phyloP scores from a whole-genome alignment of 2,329 filamentous ascomycete genomes.

The Botrytis sinoallii region DNA sequence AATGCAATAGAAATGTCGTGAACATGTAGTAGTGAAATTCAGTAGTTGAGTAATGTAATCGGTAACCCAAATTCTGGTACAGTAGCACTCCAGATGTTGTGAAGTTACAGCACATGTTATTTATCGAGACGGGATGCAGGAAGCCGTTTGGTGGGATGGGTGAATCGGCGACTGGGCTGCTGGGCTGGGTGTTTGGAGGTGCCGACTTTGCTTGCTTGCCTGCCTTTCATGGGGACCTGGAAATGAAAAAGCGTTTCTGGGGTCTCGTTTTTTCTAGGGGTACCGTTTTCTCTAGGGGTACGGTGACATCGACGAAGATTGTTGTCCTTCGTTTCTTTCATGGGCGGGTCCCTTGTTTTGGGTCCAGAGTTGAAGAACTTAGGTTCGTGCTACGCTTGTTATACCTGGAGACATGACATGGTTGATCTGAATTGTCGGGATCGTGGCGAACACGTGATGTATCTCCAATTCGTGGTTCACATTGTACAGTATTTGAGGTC shows the following conservation, averaged over 20 bases:
- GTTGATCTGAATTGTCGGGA: slow-evolving; percentile 2
- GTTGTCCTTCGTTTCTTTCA: background rate
- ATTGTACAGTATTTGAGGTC: background rate
- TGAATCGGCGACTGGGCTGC: slow-evolving; percentile 18
- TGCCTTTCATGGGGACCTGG: background rate
- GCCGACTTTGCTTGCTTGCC: background rate
- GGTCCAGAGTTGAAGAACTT: background rate
- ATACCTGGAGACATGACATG: background rate
- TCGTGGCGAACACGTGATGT: slow-evolving; percentile 3
- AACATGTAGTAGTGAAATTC: background rate
- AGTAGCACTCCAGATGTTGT: background rate
- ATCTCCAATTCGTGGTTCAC: background rate
- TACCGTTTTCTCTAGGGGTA: background rate
- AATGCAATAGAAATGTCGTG: background rate
- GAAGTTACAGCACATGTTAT: slow-evolving; percentile 18
- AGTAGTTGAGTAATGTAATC: background rate
- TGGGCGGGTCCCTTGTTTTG: background rate
- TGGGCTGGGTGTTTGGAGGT: background rate
- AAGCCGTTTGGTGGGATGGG: slow-evolving; percentile 18
- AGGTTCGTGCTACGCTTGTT: background rate
- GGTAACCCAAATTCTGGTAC: slow-evolving; percentile 2
- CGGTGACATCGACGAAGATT: background rate
- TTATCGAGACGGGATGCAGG: slow-evolving; percentile 18
- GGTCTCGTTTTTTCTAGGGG: background rate
- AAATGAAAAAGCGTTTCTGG: background rate